Evolutionary conservation across 345 rosid genomes (phyloP), one percentile per base, ranked within the genome.

Genomic region (Citrus trifoliata): DNA sequence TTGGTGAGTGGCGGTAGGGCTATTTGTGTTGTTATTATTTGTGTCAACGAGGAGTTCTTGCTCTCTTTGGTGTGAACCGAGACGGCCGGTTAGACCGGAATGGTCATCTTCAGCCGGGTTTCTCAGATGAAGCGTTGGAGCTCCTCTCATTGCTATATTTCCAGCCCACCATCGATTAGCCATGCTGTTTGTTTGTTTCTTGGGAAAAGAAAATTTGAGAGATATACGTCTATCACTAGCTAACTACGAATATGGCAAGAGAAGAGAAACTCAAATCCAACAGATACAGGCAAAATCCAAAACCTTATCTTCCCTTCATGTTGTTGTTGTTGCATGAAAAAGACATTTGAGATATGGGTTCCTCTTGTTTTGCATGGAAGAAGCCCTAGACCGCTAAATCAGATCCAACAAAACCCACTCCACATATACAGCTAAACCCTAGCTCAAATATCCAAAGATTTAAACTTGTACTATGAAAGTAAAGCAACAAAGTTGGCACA

Each of bases 141-240:
- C 42, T 71, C 91, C 94, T 75, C 92, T 85, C 83, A 92, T 92
- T 33, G 88, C 90, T 76, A 82, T 88, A 79, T 90, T 89, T 38
- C 93, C 94, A 56, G 90, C 91, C 97, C 97, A 91, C 97, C 97
- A 93, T 8, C 91, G 93, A 81, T 90, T 92, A 46, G 97, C 93
- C 98, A 94, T 94, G 24, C 58, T 1, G 22, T 5, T 18, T 5
- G 58, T 53, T 53, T 53, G 21, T 53, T 53, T 53, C 58, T 18
- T 53, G 58, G 51, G 5, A 12, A 46, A 3, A 12, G 18, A 12
- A 13, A 46, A 46, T 10, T 46, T 46, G 51, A 46, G 18, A 46
- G 51, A 46, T 3, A 12, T 46, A 13, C 13, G 51, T 12, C 51
- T 46, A 12, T 5, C 51, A 46, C 51, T 12, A 13, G 16, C 51